Evolutionary conservation across 2,329 filamentous ascomycete genomes (phyloP).

Genomic region (Lachnellula arida): DNA sequence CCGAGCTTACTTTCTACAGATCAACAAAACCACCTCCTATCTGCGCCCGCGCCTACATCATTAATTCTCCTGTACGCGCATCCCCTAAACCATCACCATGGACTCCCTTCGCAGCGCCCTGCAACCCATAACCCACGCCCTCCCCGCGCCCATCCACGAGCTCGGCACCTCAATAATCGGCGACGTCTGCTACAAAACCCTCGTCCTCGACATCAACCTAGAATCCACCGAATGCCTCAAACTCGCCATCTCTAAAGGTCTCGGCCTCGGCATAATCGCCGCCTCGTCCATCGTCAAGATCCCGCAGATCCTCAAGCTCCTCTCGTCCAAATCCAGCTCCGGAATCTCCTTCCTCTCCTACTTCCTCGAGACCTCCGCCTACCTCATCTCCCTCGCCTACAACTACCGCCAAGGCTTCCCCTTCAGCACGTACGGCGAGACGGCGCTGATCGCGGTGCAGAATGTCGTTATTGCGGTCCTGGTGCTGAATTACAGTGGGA

Average conservation of each 20-base stretch:
- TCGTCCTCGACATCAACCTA: conserved; percentile 80
- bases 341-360: conserved; percentile 90
- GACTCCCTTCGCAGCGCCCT: conserved; percentile 57
- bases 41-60: background rate
- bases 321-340: conserved; percentile 71
- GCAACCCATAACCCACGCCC: conserved; percentile 64
- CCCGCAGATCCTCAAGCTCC: conserved; percentile 90
- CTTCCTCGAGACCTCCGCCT: conserved; percentile 82
- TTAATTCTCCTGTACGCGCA: background rate
- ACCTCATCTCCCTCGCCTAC: conserved; percentile 88
- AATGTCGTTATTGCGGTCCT: conserved; percentile 85
- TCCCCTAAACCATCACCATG: conserved; percentile 39
- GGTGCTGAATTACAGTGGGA: conserved; percentile 78
- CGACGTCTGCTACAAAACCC: conserved; percentile 74
- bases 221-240: conserved; percentile 76
- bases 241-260: conserved; percentile 83
- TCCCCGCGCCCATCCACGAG: conserved; percentile 71
- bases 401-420: conserved; percentile 88
- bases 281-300: conserved; percentile 92
- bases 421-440: conserved; percentile 96
- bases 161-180: conserved; percentile 77
- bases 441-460: conserved; percentile 84
- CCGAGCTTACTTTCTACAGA: background rate
- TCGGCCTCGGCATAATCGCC: conserved; percentile 89
- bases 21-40: background rate